phyloP scores from a whole-genome alignment of 2,329 filamentous ascomycete genomes.

The Phialocephala subalpina region DNA sequence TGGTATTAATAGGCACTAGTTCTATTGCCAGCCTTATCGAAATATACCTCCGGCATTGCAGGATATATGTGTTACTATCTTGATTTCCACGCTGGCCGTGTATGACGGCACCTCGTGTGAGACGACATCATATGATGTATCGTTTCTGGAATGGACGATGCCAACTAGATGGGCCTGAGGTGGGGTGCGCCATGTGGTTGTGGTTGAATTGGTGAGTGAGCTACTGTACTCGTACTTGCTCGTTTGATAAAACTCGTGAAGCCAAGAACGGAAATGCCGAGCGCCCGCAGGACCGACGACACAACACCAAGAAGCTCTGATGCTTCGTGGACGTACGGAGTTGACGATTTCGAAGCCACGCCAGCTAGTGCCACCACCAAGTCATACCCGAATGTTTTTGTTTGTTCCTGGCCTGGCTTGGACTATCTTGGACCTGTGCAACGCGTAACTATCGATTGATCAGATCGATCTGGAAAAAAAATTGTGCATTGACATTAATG shows the following conservation, averaged over 20 bases:
- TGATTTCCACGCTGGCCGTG: slow-evolving; percentile 5
- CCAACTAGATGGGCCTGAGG: not conserved
- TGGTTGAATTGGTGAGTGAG: not conserved
- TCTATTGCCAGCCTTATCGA: slow-evolving; percentile 13
- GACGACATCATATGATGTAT: slow-evolving; percentile 18
- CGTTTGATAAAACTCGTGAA: slow-evolving; percentile 11
- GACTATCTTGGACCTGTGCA: not conserved
- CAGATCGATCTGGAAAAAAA: slow-evolving; percentile 14
- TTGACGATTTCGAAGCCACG: not conserved
- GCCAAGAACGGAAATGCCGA: slow-evolving; percentile 16
- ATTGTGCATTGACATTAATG: slow-evolving; percentile 8
- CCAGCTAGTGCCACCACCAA: not conserved
- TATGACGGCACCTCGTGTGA: slow-evolving; percentile 8
- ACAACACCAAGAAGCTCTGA: slow-evolving; percentile 12
- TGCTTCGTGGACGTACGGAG: slow-evolving; percentile 4
- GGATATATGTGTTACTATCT: not conserved
- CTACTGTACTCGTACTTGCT: too few species aligned
- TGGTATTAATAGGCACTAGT: not conserved
- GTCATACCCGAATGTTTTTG: slow-evolving; percentile 15
- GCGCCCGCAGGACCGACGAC: slow-evolving; percentile 5
- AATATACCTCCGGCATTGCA: slow-evolving; percentile 5
- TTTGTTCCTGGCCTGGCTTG: slow-evolving; percentile 3
- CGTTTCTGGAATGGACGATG: not conserved
- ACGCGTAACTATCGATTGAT: slow-evolving; percentile 19
- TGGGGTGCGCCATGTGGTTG: not conserved